Percentiles rank a stretch among this genome's conserved stretches.
phyloP scores from a whole-genome alignment of 2,329 filamentous ascomycete genomes.

The Plectosphaerella cucumerina region DNA sequence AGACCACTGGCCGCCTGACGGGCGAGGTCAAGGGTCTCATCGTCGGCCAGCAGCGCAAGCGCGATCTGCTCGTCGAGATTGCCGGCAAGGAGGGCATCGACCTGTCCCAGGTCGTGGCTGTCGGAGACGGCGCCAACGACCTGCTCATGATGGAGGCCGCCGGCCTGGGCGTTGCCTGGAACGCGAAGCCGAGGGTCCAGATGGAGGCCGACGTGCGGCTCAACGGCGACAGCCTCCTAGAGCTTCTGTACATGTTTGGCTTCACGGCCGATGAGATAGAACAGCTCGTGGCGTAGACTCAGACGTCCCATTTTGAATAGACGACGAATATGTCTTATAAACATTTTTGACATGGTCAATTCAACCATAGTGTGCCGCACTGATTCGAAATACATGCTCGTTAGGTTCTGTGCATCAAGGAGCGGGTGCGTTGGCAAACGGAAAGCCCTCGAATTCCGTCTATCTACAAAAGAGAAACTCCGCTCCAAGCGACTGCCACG shows the following conservation, averaged over 20 bases:
- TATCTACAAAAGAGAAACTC: slow-evolving; percentile 13
- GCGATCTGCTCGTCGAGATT: slow-evolving; percentile 66
- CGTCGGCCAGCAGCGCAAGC: slow-evolving; percentile 72
- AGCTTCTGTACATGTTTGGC: slow-evolving; percentile 71
- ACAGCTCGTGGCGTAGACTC: slow-evolving; percentile 30
- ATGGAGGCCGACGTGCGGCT: slow-evolving; percentile 68
- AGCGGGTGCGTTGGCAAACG: too few species aligned
- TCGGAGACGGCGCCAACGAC: slow-evolving; percentile 82
- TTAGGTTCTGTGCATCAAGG: background rate
- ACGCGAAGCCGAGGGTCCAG: slow-evolving; percentile 80
- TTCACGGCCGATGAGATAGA: slow-evolving; percentile 62
- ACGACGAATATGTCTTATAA: background rate
- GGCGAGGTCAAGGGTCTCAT: slow-evolving; percentile 70
- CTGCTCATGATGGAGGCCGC: slow-evolving; percentile 74
- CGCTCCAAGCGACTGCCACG: background rate
- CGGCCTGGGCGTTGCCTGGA: slow-evolving; percentile 76
- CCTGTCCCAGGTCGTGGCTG: slow-evolving; percentile 64
- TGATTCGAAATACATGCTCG: background rate
- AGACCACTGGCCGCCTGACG: slow-evolving; percentile 53
- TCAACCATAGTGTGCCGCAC: background rate
- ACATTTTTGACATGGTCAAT: background rate
- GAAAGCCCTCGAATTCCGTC: slow-evolving; percentile 5
- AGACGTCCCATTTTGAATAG: background rate
- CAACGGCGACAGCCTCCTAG: slow-evolving; percentile 66
- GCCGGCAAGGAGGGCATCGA: slow-evolving; percentile 62